Conservation (phyloP, 169 alveolate genomes). For the Cyclospora cayetanensis region DNA sequence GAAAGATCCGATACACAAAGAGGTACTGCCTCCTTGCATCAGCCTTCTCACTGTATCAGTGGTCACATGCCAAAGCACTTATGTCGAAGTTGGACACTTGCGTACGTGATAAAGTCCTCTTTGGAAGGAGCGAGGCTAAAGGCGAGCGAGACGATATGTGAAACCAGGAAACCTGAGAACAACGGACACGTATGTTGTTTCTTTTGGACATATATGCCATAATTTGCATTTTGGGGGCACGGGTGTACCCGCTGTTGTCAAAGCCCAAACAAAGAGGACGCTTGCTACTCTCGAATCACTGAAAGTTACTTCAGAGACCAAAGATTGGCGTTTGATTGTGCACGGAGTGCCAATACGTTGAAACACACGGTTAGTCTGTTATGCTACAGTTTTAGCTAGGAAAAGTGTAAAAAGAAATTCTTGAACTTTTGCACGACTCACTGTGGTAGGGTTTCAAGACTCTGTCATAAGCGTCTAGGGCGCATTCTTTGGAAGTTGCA, state of each 20-base stretch:
- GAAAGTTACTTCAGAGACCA: not conserved
- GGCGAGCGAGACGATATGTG: conserved; percentile 71
- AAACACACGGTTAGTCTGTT: not conserved
- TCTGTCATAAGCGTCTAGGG: conserved; percentile 63
- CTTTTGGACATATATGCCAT: not conserved
- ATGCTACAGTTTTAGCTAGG: not conserved
- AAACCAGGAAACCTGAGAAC: conserved; percentile 73
- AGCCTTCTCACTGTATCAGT: too few species aligned
- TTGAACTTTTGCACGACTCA: not conserved
- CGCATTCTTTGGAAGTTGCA: conserved; percentile 67
- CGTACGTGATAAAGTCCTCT: conserved; percentile 64
- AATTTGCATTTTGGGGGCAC: too few species aligned
- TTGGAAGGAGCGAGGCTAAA: conserved; percentile 71
- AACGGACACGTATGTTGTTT: not conserved
- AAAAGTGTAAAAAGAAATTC: not conserved
- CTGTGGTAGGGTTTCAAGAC: conserved; percentile 74
- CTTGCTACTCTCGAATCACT: not conserved
- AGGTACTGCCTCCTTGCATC: not conserved
- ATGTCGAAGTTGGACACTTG: not conserved
- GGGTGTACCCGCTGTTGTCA: not conserved
- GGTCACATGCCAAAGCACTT: not conserved
- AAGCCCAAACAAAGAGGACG: not conserved
- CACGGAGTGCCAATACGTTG: not conserved
- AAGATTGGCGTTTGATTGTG: not conserved
- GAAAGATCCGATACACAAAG: not conserved